Base-by-base conservation (phyloP, 176 grass and related monocot genomes). In the Aegilops longissima region DNA sequence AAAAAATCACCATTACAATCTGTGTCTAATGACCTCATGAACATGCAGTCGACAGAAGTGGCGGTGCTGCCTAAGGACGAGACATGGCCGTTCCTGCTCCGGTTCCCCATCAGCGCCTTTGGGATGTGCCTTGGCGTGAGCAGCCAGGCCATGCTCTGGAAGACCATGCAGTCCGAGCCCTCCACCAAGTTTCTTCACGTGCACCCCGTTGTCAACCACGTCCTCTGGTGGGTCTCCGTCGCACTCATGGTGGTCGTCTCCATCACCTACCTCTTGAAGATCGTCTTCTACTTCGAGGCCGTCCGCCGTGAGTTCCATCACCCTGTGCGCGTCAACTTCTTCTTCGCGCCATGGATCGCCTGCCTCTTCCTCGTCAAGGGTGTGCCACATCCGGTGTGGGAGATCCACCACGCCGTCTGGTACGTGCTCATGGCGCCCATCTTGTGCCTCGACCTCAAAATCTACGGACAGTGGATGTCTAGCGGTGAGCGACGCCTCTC, bases 401-500 rank as follows among this genome's bases (percentile, higher is more conserved):
- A 51, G 47, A 51, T 51, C 13, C 91, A 83, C 10, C 78, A 56
- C 9, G 29, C n/a, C 65, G 35, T 96, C 13, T 96, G 91, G 94
- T 96, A 93, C 52, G 64, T 61, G 58, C 79, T 96, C 31, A 93
- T 91, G 91, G 29, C 39, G 8, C 89, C 89, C 12, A 76, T 93
- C n/a, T 39, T 93, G 1, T 74, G 36, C 69, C 78, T 96, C 9
- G 94, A 78, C 42, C 89, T 96, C n/a, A 96, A 96, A 84, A 93
- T 93, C 5, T 96, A 96, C 30, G 94, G 94, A 24, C 94, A 96
- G 49, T 96, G 91, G 94, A 93, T 96, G 87, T 93, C 91, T 7
- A 91, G 94, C 51, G 94, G 89, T 4, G 87, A 90, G 66, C 81
- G 94, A 4, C 80, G 91, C 34, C 76, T 96, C 2, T 96, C 91